phyloP scores from a whole-genome alignment of 768 basidiomycete genomes.

The Termitomyces sp. region DNA sequence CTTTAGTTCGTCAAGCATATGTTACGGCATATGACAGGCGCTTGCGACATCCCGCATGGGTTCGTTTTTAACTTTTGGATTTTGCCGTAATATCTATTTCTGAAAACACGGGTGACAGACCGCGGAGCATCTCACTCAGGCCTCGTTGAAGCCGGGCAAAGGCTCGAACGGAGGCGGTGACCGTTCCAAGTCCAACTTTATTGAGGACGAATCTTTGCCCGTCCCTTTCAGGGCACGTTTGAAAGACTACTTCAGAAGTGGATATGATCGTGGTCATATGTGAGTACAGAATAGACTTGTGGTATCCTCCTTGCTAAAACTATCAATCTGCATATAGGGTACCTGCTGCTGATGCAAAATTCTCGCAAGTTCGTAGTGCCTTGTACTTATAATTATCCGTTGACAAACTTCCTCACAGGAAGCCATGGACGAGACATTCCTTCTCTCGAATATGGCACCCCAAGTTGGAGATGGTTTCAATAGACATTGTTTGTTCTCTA shows the following conservation, averaged over 20 bases:
- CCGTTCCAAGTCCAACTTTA: slow-evolving; percentile 71
- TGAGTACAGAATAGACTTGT: slow-evolving; percentile 29
- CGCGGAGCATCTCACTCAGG: slow-evolving; percentile 87
- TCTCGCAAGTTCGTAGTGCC: slow-evolving; percentile 22
- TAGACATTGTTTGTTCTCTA: slow-evolving; percentile 69
- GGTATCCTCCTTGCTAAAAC: not conserved
- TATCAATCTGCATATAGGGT: slow-evolving; percentile 56
- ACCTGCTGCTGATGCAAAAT: slow-evolving; percentile 93
- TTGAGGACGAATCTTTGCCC: slow-evolving; percentile 80
- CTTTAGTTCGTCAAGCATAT: slow-evolving; percentile 77
- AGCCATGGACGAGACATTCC: slow-evolving; percentile 97
- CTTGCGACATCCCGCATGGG: slow-evolving; percentile 91
- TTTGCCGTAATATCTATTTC: too few relatives aligned
- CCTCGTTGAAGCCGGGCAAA: slow-evolving; percentile 48
- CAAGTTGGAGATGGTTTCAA: slow-evolving; percentile 99
- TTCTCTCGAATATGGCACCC: slow-evolving; percentile 93
- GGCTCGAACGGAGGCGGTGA: slow-evolving; percentile 45
- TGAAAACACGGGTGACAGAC: slow-evolving; percentile 46
- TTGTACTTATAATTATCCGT: not conserved
- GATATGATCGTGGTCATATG: slow-evolving; percentile 98
- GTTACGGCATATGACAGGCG: slow-evolving; percentile 88
- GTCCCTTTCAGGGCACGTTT: slow-evolving; percentile 73
- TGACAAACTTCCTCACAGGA: slow-evolving; percentile 44
- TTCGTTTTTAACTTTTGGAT: slow-evolving; percentile 26
- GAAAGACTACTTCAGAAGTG: slow-evolving; percentile 87